A percentile compares a stretch with the other conserved stretches of the same genome.
These are phyloP conservation scores for Candida verbasci DNA, from an alignment of 805 yeast species.

Conservation along the genomic window DNA sequence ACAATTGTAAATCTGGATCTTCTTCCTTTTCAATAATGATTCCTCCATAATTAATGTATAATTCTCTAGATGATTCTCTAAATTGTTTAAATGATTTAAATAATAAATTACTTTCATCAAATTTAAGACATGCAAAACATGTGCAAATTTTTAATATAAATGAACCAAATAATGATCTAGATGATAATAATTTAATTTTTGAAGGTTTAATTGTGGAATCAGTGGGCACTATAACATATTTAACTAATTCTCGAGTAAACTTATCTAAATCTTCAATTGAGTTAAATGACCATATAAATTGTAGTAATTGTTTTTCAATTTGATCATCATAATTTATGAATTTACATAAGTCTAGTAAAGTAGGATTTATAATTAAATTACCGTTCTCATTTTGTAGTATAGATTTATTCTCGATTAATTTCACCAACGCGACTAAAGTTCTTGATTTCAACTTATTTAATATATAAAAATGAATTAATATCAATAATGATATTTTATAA, in stretches of 20 bases:
- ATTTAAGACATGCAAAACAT: conserved; percentile 28
- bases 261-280: conserved; percentile 45
- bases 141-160: conserved; percentile 29
- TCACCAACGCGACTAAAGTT: conserved; percentile 39
- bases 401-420: conserved; percentile 29
- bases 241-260: conserved; percentile 1
- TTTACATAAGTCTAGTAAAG: conserved; percentile 23
- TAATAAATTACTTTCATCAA: conserved; percentile 32
- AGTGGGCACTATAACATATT: neutral
- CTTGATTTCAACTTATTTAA: conserved; percentile 15
- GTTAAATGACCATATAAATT: conserved; percentile 42
- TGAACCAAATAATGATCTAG: conserved; percentile 24
- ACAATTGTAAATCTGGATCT: conserved; percentile 12
- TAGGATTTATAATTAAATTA: conserved; percentile 23
- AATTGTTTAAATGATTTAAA: conserved; percentile 32
- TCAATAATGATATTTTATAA: conserved; percentile 47
- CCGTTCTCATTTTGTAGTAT: conserved; percentile 15
- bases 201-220: neutral
- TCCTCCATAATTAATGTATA: conserved; percentile 15
- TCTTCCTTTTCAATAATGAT: conserved; percentile 1
- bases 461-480: conserved; percentile 30
- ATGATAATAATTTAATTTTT: conserved; percentile 10
- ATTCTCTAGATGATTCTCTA: conserved; percentile 21
- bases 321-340: conserved; percentile 13
- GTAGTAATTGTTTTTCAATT: conserved; percentile 23